Evolutionary conservation across 805 yeast species (phyloP).

Genomic region (Ogataea minuta): DNA sequence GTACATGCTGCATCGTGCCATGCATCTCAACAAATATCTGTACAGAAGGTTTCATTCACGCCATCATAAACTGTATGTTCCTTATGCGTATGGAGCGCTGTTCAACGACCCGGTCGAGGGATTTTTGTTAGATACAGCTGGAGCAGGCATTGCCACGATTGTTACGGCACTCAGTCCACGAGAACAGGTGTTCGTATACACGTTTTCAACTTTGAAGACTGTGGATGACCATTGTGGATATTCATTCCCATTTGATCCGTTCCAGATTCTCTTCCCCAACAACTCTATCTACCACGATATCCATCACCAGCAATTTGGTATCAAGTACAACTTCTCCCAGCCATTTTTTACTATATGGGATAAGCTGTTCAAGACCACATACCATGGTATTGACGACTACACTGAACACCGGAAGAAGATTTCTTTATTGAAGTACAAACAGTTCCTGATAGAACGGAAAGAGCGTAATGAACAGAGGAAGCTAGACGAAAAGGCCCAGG

Average conservation of each 20-base stretch:
- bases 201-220: constrained; percentile 92
- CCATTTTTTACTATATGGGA: constrained; percentile 98
- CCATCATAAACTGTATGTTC: constrained; percentile 92
- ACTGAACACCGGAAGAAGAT: constrained; percentile 62
- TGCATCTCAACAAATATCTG: constrained; percentile 78
- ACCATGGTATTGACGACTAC: constrained; percentile 63
- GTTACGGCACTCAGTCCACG: constrained; percentile 66
- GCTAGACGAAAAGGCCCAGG: background rate
- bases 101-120: constrained; percentile 96
- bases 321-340: constrained; percentile 89
- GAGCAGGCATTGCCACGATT: constrained; percentile 81
- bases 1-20: constrained; percentile 79
- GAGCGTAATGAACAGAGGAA: constrained; percentile 12
- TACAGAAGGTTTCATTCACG: constrained; percentile 88
- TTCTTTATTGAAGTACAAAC: constrained; percentile 63
- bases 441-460: constrained; percentile 47
- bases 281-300: constrained; percentile 95
- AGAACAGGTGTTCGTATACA: constrained; percentile 70
- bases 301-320: constrained; percentile 95
- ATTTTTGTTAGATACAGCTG: constrained; percentile 83
- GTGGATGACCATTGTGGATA: constrained; percentile 99
- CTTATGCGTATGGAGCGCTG: constrained; percentile 94
- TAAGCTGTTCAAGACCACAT: constrained; percentile 64
- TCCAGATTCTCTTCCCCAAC: constrained; percentile 90
- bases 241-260: constrained; percentile 84